Evolutionary conservation across 2,329 filamentous ascomycete species (phyloP).

Genomic region (Colletotrichum liriopes): DNA sequence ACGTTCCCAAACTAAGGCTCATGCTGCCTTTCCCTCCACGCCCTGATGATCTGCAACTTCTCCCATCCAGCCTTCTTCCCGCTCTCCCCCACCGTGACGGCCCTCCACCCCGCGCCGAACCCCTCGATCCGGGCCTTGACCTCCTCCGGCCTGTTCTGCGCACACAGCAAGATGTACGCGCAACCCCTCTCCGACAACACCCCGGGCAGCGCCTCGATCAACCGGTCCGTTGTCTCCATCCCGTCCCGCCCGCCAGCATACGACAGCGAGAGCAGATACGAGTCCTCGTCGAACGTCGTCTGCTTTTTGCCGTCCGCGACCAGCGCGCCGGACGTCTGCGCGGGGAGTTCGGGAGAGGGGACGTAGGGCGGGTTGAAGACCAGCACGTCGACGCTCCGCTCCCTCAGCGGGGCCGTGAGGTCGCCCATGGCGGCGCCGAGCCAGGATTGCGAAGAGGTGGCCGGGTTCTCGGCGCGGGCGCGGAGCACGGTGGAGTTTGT

Average conservation of each 20-base stretch:
- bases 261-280: slow-evolving; percentile 85
- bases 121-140: slow-evolving; percentile 71
- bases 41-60: slow-evolving; percentile 88
- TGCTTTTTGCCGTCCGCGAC: slow-evolving; percentile 47
- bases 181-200: slow-evolving; percentile 79
- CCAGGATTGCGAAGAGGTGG: slow-evolving; percentile 64
- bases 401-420: slow-evolving; percentile 74
- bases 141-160: slow-evolving; percentile 86
- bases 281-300: slow-evolving; percentile 81
- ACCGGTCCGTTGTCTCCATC: slow-evolving; percentile 91
- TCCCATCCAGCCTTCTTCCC: slow-evolving; percentile 95
- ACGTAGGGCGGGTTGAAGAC: slow-evolving; percentile 99
- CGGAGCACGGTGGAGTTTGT: slow-evolving; percentile 78
- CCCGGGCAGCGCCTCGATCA: slow-evolving; percentile 79
- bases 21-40: slow-evolving; percentile 74
- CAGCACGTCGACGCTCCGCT: slow-evolving; percentile 81
- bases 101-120: slow-evolving; percentile 76
- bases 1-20: neutral
- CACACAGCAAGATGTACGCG: slow-evolving; percentile 91
- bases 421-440: slow-evolving; percentile 80
- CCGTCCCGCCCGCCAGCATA: slow-evolving; percentile 92
- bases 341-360: slow-evolving; percentile 83
- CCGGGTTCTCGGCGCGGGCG: slow-evolving; percentile 55
- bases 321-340: slow-evolving; percentile 42
- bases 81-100: slow-evolving; percentile 84